phyloP scores from a whole-genome alignment of 768 basidiomycete species.

The Russula griseocarnosa region DNA sequence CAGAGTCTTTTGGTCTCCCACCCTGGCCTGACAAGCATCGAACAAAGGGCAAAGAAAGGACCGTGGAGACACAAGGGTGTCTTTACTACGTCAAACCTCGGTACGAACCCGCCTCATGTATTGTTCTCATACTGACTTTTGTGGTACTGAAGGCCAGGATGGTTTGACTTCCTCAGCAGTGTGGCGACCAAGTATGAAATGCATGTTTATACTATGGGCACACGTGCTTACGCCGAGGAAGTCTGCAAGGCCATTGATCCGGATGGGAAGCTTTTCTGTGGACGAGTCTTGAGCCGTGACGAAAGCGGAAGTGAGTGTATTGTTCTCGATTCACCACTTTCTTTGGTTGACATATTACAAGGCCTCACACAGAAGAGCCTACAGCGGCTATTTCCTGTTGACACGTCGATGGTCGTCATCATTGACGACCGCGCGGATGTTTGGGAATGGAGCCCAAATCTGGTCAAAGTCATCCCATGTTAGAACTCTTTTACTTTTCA shows the following conservation, averaged over 20 bases:
- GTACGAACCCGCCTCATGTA: conserved; percentile 43
- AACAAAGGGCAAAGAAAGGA: conserved; percentile 57
- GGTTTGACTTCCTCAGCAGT: conserved; percentile 68
- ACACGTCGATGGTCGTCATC: conserved; percentile 98
- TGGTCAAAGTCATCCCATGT: conserved; percentile 97
- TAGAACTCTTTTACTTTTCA: conserved; percentile 33
- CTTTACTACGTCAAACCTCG: conserved; percentile 98
- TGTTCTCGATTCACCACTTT: not conserved
- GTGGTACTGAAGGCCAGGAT: conserved; percentile 59
- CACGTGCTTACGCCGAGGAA: conserved; percentile 91
- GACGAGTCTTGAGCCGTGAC: conserved; percentile 85
- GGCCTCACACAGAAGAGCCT: conserved; percentile 76
- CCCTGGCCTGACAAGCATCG: conserved; percentile 38
- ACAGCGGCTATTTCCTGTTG: conserved; percentile 90
- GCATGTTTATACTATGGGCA: conserved; percentile 99
- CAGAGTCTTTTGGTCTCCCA: conserved; percentile 60
- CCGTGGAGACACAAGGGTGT: conserved; percentile 73
- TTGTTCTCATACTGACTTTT: conserved; percentile 22
- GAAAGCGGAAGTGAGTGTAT: conserved; percentile 86
- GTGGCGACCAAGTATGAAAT: conserved; percentile 86
- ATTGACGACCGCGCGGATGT: conserved; percentile 98
- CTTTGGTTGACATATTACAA: conserved; percentile 11
- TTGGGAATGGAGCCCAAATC: conserved; percentile 96
- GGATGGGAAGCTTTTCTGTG: conserved; percentile 76
- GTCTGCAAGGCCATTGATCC: conserved; percentile 95